Base-by-base conservation (phyloP, 169 alveolate genomes). In the Plasmodium cynomolgi region DNA sequence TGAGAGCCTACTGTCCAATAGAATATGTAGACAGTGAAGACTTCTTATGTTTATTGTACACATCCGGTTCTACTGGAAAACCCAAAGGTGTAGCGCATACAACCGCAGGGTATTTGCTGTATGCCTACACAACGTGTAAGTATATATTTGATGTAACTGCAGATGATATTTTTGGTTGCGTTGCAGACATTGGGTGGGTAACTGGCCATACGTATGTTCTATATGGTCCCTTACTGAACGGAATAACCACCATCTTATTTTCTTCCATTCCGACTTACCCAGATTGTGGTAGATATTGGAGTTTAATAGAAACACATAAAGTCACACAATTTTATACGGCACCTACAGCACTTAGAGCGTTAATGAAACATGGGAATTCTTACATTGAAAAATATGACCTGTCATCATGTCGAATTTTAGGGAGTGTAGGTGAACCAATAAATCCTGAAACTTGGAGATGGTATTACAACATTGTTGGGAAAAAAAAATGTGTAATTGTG, bases 181-280 rank as follows among this genome's bases (percentile, higher is more conserved):
- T 98, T 56, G 99, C 99, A 7, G 99, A 99, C 95, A 96, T 98
- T 50, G 99, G 99, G 11, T 99, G 99, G 99, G 99, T 99, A 85
- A 98, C 99, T 13, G 99, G 99, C 2, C 99, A 99, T 93, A 96
- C 98, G 26, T 98, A 98, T 96, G 97, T 98, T 73, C 96, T 98
- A 37, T 99, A 99, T 96, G 99, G 99, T 17, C 99, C 99, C 0
- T 96, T 98, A 84, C 94, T 98, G 44, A 98, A 98, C 84, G 99
- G 99, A 5, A 97, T 99, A 23, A 97, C 99, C 47, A 97, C 99
- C 17, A 84, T 98, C 39, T 85, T 99, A 84, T 99, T 98, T 94
- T 99, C 99, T 91, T 99, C 99, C 17, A 97, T 98, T 41, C 99
- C 99, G 3, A 98, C 98, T 7, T 97, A 97, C 82, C 99, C 99